Evolutionary conservation across 129 eudicot genomes (phyloP).

Genomic region (Flaveria robusta): DNA sequence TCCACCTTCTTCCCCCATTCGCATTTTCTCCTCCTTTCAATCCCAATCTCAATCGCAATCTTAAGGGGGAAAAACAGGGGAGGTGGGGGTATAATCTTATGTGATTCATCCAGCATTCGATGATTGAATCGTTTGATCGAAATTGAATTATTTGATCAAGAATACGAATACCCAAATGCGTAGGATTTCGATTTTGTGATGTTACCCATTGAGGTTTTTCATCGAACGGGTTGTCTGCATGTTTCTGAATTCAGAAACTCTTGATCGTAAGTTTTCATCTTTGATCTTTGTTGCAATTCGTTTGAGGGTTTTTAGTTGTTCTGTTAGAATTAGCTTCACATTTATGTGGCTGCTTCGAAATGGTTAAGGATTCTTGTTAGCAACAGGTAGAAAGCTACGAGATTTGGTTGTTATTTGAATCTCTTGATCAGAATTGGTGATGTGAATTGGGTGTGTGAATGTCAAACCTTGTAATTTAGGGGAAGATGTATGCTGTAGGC

Average conservation of each 20-base stretch:
- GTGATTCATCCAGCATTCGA: too few species aligned
- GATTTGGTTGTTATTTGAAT: conserved; percentile 24
- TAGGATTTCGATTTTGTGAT: neutral
- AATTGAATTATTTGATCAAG: neutral
- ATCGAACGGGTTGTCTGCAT: conserved; percentile 33
- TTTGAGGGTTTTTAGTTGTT: conserved; percentile 22
- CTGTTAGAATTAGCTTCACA: conserved; percentile 11
- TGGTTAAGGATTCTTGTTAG: too few species aligned
- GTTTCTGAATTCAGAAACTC: neutral
- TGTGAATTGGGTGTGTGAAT: conserved; percentile 5
- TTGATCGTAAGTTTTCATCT: conserved; percentile 7
- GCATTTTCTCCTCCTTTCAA: conserved; percentile 17
- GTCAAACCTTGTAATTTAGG: conserved; percentile 27
- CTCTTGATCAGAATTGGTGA: conserved; percentile 19
- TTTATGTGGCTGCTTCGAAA: neutral
- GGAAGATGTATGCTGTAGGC: conserved; percentile 75
- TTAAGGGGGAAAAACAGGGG: conserved; percentile 26
- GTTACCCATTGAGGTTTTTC: conserved; percentile 37
- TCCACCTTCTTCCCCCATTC: conserved; percentile 27
- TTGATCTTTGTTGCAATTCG: neutral
- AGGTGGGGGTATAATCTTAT: conserved; percentile 22
- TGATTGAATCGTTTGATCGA: neutral
- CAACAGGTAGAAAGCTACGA: too few species aligned
- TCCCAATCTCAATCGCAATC: neutral
- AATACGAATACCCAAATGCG: neutral